Base-by-base conservation (phyloP, 257 asterid genomes). In the Solanum pinnatisectum region DNA sequence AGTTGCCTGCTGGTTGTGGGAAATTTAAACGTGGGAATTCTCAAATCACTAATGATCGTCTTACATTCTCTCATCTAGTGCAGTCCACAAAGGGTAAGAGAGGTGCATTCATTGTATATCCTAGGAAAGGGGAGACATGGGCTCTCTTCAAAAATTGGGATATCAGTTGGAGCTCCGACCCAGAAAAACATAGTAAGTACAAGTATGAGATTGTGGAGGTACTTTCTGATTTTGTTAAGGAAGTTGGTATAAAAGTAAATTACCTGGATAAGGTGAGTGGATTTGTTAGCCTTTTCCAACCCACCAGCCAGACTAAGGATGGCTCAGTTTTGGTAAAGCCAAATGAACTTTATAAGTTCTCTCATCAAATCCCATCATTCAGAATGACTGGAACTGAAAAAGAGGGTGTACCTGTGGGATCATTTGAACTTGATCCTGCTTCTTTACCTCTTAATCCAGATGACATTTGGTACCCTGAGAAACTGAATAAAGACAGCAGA, bases 341-440 rank as follows among this genome's bases (percentile, higher is more conserved):
- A 4, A 85, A 87, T 60, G 96, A 95, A 59, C 60, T 93, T 9
- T 87, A 88, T 77, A 93, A 87, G 52, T 95, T 97, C 91, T 95
- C 99, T 10, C 98, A 97, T 84, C 88, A 77, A 32, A 85, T 97
- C 70, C 95, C 96, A 15, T 87, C 71, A 83, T 93, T 44, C 83
- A 92, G 78, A 86, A 90, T 95, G 98, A 90, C 83, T 5, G 96
- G 98, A 39, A 10, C 87, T 14, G 98, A 96, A 87, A 92, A 90
- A 88, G 92, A 76, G 36, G 98, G 97, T 40, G 97, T 95, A 39
- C 98, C 98, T 3, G 89, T 39, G 84, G 98, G 95, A 87, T 93
- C 95, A 23, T 91, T 94, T 89, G 99, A 97, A 90, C 98, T 97
- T 1, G 99, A 97, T 91, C 96, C 98, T 84, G 96, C 96, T 82